Base-by-base conservation (phyloP, 2,329 filamentous ascomycete species). In the Pseudogymnoascus sp. region DNA sequence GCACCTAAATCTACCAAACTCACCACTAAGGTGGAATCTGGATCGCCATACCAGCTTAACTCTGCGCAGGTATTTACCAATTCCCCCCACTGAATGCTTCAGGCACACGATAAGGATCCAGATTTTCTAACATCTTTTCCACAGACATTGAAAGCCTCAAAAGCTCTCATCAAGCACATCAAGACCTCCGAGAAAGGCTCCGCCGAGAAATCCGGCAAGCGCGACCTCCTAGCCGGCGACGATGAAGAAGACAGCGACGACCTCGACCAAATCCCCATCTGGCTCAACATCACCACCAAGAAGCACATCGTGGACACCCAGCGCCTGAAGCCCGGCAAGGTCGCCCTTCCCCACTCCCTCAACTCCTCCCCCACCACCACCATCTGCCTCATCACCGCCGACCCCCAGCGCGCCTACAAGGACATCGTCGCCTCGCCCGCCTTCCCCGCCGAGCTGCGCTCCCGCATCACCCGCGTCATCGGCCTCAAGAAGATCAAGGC, bases 341-440 rank as follows among this genome's bases (percentile, higher is more conserved):
- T 97, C 71, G 70, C 80, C 68, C 80, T 96, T 62, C 90, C 91
- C 59, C 87, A 95, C 76, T 81, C 89, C 8, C 82, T 96, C 66
- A 87, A 90, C 77, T 79, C 82, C 67, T 82, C 86, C 67, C 77
- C 83, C 63, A 83, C 82, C 63, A 78, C 86, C 63, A 88, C 86
- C 69, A 84, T 97, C 76, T 97, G 92, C 77, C 80, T 97, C 65
- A 95, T 96, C 75, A 91, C 88, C 63, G 90, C 91, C 69, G 82
- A 86, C 71, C 84, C 84, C 23, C 92, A 96, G 81, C 86, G 92
- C 67, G 83, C 85, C 62, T 96, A 94, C 82, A 97, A 97, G 80
- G 88, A 97, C 75, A 82, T 95, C 53, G 82, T 97, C 67, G 87
- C 85, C 61, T 84, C 88, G 63, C 83, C 88, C 44, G 82, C 85